A percentile compares a stretch with the other conserved stretches of the same genome.
Evolutionary conservation across 371 early-diverging fungal genomes (phyloP).

Genomic region (Rhizomucor pusillus): DNA sequence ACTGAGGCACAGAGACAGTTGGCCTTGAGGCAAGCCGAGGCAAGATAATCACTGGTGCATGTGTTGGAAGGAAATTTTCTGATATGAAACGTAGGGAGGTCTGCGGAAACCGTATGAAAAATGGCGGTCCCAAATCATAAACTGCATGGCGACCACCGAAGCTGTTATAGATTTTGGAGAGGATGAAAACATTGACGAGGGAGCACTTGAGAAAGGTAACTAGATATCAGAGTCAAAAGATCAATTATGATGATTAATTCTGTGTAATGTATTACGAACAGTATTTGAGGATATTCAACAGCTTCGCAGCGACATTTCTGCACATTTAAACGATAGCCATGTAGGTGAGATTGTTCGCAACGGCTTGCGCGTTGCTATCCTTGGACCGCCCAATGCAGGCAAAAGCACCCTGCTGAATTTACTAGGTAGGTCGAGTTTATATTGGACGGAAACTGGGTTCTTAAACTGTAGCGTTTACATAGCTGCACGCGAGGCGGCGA

Average conservation of each 20-base stretch:
- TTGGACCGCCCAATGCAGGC: conserved; percentile 84
- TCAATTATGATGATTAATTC: background rate
- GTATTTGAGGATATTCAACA: conserved; percentile 7
- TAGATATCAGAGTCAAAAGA: background rate
- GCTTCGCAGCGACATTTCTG: conserved; percentile 31
- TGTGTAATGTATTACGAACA: conserved; percentile 3
- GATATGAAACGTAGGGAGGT: conserved; percentile 60
- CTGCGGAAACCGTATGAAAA: conserved; percentile 57
- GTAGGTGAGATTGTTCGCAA: conserved; percentile 73
- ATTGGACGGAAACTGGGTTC: too few species aligned
- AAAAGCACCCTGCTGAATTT: conserved; percentile 77
- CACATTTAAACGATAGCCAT: conserved; percentile 63
- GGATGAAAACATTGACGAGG: conserved; percentile 80
- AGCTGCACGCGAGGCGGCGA: conserved; percentile 77
- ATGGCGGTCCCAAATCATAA: conserved; percentile 65
- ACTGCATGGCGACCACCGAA: conserved; percentile 67
- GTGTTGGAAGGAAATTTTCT: too few species aligned
- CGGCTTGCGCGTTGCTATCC: conserved; percentile 72
- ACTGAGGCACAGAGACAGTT: conserved; percentile 73
- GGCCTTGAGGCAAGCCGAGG: conserved; percentile 72
- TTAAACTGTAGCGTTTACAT: background rate
- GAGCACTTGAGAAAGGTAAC: conserved; percentile 56
- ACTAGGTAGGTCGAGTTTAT: conserved; percentile 41
- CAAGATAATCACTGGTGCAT: too few species aligned
- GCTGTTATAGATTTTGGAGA: conserved; percentile 85